Evolutionary conservation across 352 stramenopile species (phyloP).

Genomic region (Phytophthora chlamydospora): DNA sequence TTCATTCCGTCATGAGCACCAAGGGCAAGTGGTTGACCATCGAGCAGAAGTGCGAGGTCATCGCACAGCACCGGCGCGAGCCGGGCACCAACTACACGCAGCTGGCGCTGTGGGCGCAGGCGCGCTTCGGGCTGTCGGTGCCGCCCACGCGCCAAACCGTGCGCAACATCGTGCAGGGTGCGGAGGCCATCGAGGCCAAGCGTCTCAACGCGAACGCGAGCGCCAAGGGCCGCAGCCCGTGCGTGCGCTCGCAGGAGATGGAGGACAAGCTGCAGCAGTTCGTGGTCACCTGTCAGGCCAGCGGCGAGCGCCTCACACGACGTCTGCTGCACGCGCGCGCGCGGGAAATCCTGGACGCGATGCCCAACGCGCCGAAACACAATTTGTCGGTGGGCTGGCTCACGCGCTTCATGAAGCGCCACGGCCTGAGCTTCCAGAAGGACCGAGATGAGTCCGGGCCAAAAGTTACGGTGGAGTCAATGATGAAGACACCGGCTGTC

Average conservation of each 20-base stretch:
- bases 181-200: conserved; percentile 26
- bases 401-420: conserved; percentile 33
- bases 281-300: conserved; percentile 6
- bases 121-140: conserved; percentile 23
- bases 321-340: conserved; percentile 16
- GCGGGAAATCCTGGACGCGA: conserved; percentile 22
- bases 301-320: conserved; percentile 15
- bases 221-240: conserved; percentile 14
- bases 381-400: conserved; percentile 34
- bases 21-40: conserved; percentile 36
- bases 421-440: conserved; percentile 29
- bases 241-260: conserved; percentile 26
- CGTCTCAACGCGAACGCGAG: conserved; percentile 6
- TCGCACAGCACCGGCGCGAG: conserved; percentile 26
- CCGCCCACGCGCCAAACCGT: conserved; percentile 24
- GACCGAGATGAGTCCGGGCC: conserved; percentile 1
- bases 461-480: neutral
- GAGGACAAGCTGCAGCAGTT: conserved; percentile 23
- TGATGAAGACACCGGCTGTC: neutral
- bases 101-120: conserved; percentile 31
- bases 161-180: conserved; percentile 24
- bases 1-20: conserved; percentile 16
- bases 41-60: conserved; percentile 35
- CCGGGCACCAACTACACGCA: conserved; percentile 21
- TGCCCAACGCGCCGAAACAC: conserved; percentile 19